Base-by-base conservation (phyloP, 352 stramenopile species). In the Pythium aquatile region DNA sequence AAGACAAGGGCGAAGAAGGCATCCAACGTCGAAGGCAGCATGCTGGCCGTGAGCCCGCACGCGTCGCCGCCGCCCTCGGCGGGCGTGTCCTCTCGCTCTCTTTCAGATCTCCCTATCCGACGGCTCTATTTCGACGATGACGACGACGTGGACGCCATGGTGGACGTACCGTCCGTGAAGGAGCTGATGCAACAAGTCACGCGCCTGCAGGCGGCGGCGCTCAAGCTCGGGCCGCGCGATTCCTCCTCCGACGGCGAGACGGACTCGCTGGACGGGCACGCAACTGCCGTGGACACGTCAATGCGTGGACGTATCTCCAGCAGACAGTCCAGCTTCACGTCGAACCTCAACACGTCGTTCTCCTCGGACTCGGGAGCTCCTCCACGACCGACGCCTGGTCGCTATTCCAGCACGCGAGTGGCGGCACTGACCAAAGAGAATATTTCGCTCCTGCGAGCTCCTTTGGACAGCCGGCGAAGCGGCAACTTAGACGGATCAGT, bases 351-450 rank as follows among this genome's bases (percentile, higher is more conserved):
- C 33, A 53, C 59, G 5, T 72, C 65, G 16, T 72, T 72, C 55
- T 72, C 65, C n/a, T 72, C 62, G 76, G 51, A 79, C 79, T 51
- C 85, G 66, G 37, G 76, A 75, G 37, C 76, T 69, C 33, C 73
- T 39, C 44, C 72, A 64, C 60, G 46, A 66, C 68, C 49, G 63
- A 59, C 37, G 74, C 66, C 44, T 52, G 81, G 35, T 64, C 79
- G 20, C 73, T 70, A 33, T 3, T 69, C 72, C 14, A 73, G 69
- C 17, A 68, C 70, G 30, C 81, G 83, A 26, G 78, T 94, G 39
- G 83, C 82, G 7, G 83, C 85, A 33, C 55, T 94, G 26, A 94
- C 85, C 0, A 76, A 78, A 44, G 85, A 91, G 57, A 94, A 94
- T 59, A 88, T 94, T 26, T 93, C 83, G 35, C 59, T 90, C 35